Evolutionary conservation across 2,329 filamentous ascomycete species (phyloP).

Genomic region (Claviceps fusiformis): DNA sequence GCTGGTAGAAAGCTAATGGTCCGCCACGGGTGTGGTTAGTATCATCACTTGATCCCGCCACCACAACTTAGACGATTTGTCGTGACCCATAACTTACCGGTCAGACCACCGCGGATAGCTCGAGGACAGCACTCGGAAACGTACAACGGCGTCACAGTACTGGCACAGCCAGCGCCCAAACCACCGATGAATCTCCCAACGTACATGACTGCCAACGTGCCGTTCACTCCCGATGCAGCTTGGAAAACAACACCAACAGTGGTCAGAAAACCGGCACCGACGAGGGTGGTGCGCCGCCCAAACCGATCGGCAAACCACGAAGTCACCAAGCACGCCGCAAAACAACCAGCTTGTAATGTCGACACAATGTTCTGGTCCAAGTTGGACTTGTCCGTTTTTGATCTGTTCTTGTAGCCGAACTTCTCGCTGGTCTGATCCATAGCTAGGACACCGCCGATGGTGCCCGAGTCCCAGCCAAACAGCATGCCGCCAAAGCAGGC

Average conservation of each 20-base stretch:
- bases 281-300: slow-evolving; percentile 41
- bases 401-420: slow-evolving; percentile 20
- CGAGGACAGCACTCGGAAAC: slow-evolving; percentile 36
- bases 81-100: slow-evolving; percentile 16
- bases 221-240: slow-evolving; percentile 36
- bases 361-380: slow-evolving; percentile 55
- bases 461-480: slow-evolving; percentile 43
- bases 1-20: slow-evolving; percentile 29
- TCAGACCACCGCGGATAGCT: slow-evolving; percentile 36
- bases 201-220: slow-evolving; percentile 49
- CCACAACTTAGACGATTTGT: neutral
- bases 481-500: slow-evolving; percentile 53
- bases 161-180: slow-evolving; percentile 36
- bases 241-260: slow-evolving; percentile 52
- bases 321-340: slow-evolving; percentile 46
- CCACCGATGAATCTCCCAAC: slow-evolving; percentile 44
- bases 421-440: slow-evolving; percentile 41
- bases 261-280: slow-evolving; percentile 42
- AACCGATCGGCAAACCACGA: slow-evolving; percentile 39
- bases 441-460: slow-evolving; percentile 53
- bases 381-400: slow-evolving; percentile 27
- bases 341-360: slow-evolving; percentile 56
- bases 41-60: neutral
- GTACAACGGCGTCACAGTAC: slow-evolving; percentile 30
- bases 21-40: neutral